Conservation (phyloP, 2,329 filamentous ascomycete species). For the Aspergillus chevalieri region DNA sequence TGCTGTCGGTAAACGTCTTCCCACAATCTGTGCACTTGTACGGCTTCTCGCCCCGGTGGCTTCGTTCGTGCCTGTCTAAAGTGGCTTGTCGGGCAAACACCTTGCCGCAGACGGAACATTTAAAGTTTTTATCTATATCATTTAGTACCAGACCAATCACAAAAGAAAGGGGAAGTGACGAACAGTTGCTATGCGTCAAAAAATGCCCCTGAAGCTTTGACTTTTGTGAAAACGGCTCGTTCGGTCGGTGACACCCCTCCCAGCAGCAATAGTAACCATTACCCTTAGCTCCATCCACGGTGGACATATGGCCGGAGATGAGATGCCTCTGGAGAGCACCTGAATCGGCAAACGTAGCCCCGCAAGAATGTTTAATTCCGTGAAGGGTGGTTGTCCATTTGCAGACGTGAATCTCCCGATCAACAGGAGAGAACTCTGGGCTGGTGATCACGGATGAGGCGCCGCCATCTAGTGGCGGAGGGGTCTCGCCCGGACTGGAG, state of each 20-base stretch:
- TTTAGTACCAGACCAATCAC: neutral
- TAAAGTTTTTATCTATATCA: conserved; percentile 36
- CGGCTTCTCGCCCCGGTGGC: conserved; percentile 40
- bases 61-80: conserved; percentile 39
- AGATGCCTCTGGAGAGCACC: conserved; percentile 38
- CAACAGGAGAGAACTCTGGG: conserved; percentile 26
- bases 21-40: conserved; percentile 37
- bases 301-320: conserved; percentile 30
- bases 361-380: conserved; percentile 27
- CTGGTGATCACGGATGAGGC: conserved; percentile 32
- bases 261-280: conserved; percentile 41
- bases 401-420: conserved; percentile 32
- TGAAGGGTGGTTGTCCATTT: conserved; percentile 27
- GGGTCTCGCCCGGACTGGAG: conserved; percentile 32
- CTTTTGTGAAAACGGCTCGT: conserved; percentile 41
- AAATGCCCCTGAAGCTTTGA: conserved; percentile 42
- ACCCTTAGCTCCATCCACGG: conserved; percentile 32
- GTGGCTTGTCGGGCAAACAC: conserved; percentile 39
- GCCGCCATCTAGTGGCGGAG: conserved; percentile 30
- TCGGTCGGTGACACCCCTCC: conserved; percentile 37
- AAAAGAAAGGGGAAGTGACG: conserved; percentile 4
- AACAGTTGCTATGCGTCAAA: conserved; percentile 41
- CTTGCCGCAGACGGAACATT: conserved; percentile 37
- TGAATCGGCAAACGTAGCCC: conserved; percentile 29
- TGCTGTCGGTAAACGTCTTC: conserved; percentile 41